Evolutionary conservation across 768 basidiomycete genomes (phyloP).

Genomic region (Punctularia strigosozonata): DNA sequence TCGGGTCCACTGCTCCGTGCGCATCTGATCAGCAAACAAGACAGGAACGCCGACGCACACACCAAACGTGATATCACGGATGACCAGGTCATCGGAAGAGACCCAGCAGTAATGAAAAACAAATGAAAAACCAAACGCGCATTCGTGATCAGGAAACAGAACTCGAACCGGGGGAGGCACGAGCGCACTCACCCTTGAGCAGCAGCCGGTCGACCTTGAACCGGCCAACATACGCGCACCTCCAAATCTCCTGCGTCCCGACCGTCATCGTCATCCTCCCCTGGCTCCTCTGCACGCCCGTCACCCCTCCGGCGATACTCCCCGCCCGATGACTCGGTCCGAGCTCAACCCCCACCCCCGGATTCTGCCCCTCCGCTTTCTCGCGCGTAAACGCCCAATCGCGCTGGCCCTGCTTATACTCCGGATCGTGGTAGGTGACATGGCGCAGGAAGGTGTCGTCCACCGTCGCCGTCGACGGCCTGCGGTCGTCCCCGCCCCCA

Average conservation of each 20-base stretch:
- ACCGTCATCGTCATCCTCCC: slow-evolving; percentile 25
- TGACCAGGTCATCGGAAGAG: slow-evolving; percentile 1
- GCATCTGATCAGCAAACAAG: too few relatives aligned
- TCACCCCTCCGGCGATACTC: slow-evolving; percentile 9
- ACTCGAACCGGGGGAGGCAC: too few relatives aligned
- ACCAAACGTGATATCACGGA: slow-evolving; percentile 1
- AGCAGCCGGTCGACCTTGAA: slow-evolving; percentile 45
- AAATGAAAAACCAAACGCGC: too few relatives aligned
- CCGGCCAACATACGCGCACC: slow-evolving; percentile 46
- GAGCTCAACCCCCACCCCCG: too few relatives aligned
- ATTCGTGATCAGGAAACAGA: too few relatives aligned
- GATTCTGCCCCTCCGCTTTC: slow-evolving; percentile 23
- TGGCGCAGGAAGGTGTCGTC: slow-evolving; percentile 30
- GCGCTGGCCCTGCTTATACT: slow-evolving; percentile 26
- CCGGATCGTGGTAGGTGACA: slow-evolving; percentile 25
- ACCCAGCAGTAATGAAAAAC: slow-evolving; percentile 3
- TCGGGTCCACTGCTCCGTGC: slow-evolving; percentile 31
- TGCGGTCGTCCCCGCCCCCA: slow-evolving; percentile 10
- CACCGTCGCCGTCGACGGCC: slow-evolving; percentile 23
- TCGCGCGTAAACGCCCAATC: slow-evolving; percentile 55
- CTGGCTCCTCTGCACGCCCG: slow-evolving; percentile 9
- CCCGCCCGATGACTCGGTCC: too few relatives aligned
- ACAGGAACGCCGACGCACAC: slow-evolving; percentile 19
- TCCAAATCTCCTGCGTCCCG: slow-evolving; percentile 55
- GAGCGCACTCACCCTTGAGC: slow-evolving; percentile 9